Base-by-base conservation (phyloP, 2,329 filamentous ascomycete species). In the Cercospora canescens region DNA sequence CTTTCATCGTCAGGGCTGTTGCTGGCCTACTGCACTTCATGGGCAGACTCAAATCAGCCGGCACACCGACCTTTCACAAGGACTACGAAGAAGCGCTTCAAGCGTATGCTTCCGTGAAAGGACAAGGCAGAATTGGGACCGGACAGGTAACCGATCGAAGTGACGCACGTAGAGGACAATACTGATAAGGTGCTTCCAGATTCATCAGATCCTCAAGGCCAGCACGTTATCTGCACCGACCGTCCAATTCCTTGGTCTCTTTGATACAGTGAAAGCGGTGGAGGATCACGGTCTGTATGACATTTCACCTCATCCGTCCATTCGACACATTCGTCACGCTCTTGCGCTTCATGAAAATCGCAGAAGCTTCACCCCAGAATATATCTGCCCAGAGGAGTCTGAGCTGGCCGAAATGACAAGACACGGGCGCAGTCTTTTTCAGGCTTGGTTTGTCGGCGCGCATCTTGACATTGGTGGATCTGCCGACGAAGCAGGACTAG, bases 401-500 rank as follows among this genome's bases (percentile, higher is more conserved):
- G 65, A 67, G 39, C 41, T 62, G 16, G 65, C 63, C 1, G 64
- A 65, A 14, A 60, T 73, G 4, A 37, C 39, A 18, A 63, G 66
- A 24, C 56, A 34, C 62, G 63, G 69, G 41, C 66, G 69, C 41
- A 78, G 73, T 11, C 71, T 78, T 7, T 61, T 80, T 7, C 76
- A 81, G 65, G 79, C 79, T 1, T 79, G 77, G 78, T 82, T 81
- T 65, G 75, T 79, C 2, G 79, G 80, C 4, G 75, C 71, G 1
- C 76, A 81, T 60, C 70, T 68, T 6, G 79, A 82, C 56, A 73
- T 82, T 28, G 78, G 78, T 4, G 80, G 80, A 2, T 74, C 76
- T 1, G 68, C 76, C 3, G 69, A 68, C 28, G 72, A 78, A 4
- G 79, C 80, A 60, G 79, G 80, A 2, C 69, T 81, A 5, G 76